These are phyloP conservation scores for Melampsora larici-populina DNA, from an alignment of 1,284 basidiomycete species.

Conservation along the genomic window DNA sequence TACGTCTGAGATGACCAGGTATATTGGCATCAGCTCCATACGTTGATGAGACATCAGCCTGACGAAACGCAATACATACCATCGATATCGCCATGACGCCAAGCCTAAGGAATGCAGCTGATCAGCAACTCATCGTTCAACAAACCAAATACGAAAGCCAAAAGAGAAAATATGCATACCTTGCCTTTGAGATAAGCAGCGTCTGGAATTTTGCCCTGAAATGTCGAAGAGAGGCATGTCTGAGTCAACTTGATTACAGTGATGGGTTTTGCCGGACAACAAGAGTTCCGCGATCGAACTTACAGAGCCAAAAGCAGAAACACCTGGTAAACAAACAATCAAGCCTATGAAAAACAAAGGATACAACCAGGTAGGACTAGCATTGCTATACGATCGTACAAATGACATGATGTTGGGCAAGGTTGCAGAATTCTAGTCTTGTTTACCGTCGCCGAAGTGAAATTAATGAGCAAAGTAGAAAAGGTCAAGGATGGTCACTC, in stretches of 20 bases:
- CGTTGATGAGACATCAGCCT: not conserved
- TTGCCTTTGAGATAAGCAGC: slow-evolving; percentile 41
- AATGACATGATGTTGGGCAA: too few species aligned
- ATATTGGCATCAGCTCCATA: not conserved
- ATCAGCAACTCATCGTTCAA: not conserved
- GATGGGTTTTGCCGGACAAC: not conserved
- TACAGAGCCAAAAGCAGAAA: slow-evolving; percentile 39
- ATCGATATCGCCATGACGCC: slow-evolving; percentile 41
- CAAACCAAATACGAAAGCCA: too few species aligned
- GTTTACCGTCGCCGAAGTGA: too few species aligned
- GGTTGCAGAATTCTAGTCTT: too few species aligned
- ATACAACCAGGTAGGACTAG: slow-evolving; percentile 16
- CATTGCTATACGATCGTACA: not conserved
- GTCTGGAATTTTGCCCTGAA: slow-evolving; percentile 36
- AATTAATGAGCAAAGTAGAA: too few species aligned
- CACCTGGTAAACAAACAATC: slow-evolving; percentile 15
- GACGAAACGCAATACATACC: slow-evolving; percentile 11
- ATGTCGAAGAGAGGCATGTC: not conserved
- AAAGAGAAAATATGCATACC: not conserved
- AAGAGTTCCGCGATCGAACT: not conserved
- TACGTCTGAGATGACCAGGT: not conserved
- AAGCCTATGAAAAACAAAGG: slow-evolving; percentile 7
- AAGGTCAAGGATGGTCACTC: too few species aligned
- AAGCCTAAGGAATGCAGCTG: slow-evolving; percentile 13
- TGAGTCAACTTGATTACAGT: not conserved